Conservation (phyloP, 2,329 filamentous ascomycete species). For the Coniochaeta ligniaria region DNA sequence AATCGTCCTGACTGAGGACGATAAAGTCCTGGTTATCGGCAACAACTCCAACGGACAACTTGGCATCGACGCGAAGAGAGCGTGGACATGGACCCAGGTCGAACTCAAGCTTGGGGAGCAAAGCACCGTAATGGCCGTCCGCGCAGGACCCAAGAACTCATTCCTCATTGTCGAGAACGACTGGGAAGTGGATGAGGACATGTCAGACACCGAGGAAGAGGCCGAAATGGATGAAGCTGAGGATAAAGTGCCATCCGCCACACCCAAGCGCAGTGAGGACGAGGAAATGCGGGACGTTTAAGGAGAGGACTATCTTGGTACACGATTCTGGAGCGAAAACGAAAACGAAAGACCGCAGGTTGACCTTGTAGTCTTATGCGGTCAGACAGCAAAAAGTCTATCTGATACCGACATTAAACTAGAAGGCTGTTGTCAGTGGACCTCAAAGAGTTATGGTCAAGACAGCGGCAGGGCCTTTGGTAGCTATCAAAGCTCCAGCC, state of each 20-base stretch:
- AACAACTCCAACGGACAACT: conserved; percentile 53
- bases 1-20: conserved; percentile 43
- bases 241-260: background rate
- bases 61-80: conserved; percentile 29
- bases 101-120: conserved; percentile 17
- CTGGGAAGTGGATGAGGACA: background rate
- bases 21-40: conserved; percentile 47
- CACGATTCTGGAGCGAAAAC: no score
- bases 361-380: no score
- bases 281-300: background rate
- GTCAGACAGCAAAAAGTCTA: no score
- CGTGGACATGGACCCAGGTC: conserved; percentile 27
- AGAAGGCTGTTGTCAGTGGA: no score
- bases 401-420: no score
- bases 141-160: conserved; percentile 40
- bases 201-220: background rate
- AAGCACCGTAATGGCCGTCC: conserved; percentile 30
- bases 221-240: background rate
- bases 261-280: background rate
- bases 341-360: no score
- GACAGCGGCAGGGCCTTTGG: background rate
- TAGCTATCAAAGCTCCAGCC: background rate
- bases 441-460: no score
- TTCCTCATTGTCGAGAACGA: conserved; percentile 33
- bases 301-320: background rate